Conservation (phyloP, 345 rosid species). For the Citropsis articulata region DNA sequence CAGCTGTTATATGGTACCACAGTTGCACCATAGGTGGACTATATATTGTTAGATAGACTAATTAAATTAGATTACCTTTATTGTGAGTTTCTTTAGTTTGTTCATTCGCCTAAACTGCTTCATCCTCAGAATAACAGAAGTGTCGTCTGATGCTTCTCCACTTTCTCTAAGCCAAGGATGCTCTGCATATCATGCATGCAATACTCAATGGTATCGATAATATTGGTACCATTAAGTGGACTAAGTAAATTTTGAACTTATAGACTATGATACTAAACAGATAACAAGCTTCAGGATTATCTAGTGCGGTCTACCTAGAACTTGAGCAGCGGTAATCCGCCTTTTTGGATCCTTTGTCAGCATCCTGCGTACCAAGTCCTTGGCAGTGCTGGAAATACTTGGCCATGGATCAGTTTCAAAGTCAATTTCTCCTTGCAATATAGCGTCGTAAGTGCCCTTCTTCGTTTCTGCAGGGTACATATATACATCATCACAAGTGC, state of each 20-base stretch:
- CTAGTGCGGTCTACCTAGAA: conserved; percentile 41
- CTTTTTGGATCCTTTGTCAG: conserved; percentile 62
- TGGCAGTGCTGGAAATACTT: conserved; percentile 66
- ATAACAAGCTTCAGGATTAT: neutral
- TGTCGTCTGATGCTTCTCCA: conserved; percentile 84
- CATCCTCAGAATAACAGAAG: conserved; percentile 87
- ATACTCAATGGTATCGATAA: neutral
- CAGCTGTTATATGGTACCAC: no score
- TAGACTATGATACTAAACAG: no score
- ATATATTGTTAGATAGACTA: neutral
- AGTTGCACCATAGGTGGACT: no score
- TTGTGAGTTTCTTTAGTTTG: conserved; percentile 85
- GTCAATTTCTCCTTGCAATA: conserved; percentile 71
- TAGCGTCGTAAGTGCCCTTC: conserved; percentile 71
- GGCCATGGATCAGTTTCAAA: conserved; percentile 85
- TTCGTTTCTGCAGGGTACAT: conserved; percentile 54
- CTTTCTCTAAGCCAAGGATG: conserved; percentile 77
- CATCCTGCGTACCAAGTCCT: conserved; percentile 74
- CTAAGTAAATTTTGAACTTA: neutral
- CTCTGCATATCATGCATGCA: conserved; percentile 30
- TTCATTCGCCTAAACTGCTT: conserved; percentile 95
- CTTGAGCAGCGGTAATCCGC: conserved; percentile 69
- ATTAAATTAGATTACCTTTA: conserved; percentile 45
- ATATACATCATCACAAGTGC: neutral
- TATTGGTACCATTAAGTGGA: neutral